Base-by-base conservation (phyloP, 345 rosid species). In the Eucalyptus guilfoylei region DNA sequence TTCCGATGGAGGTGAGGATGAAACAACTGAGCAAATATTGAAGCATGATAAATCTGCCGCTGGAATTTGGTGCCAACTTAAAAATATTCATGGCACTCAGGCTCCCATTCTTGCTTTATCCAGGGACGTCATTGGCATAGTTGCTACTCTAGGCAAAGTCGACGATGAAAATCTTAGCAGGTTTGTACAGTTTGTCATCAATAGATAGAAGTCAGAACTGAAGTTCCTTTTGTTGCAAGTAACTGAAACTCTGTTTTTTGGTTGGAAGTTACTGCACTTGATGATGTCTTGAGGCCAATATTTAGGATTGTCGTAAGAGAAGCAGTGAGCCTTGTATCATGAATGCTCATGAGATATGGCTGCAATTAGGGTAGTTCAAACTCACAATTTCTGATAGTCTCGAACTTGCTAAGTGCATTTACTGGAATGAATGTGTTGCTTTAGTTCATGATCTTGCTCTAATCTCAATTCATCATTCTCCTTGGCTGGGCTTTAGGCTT, bases 141-240 rank as follows among this genome's bases (percentile, higher is more conserved):
- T 97, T 89, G 98, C 97, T 37, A 94, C 94, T 19, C 99, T 98
- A 60, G 99, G 97, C 89, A 95, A 92, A 88, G 96, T 97, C 54
- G 93, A 91, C 62, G 96, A 98, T 92, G 95, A 92, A 87, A 95
- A 94, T 88, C 95, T 98, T 86, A 95, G 95, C 95, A 93, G 95
- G 99, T 95, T 87, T 88, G 95, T 93, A 88, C 76, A 88, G 64
- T 88, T 89, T 88, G 89, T 26, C 88, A 49, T 72, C 32, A 23
- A 52, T 58, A 55, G n/a, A 9, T 88, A 86, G 85, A 28, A 67
- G 32, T 60, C 2, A 60, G 69, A 60, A 60, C 76, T 15, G 76
- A 67, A 67, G 28, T 60, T 67, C 37, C 40, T n/a, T 32, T n/a
- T 32, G 40, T 15, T 32, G 21, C 40, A 67, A 67, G 9, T 32